These are phyloP conservation scores for Bryoerythrophyllum caledonicum DNA, from an alignment of 225 moss, liverwort and hornwort species.

Conservation along the genomic window DNA sequence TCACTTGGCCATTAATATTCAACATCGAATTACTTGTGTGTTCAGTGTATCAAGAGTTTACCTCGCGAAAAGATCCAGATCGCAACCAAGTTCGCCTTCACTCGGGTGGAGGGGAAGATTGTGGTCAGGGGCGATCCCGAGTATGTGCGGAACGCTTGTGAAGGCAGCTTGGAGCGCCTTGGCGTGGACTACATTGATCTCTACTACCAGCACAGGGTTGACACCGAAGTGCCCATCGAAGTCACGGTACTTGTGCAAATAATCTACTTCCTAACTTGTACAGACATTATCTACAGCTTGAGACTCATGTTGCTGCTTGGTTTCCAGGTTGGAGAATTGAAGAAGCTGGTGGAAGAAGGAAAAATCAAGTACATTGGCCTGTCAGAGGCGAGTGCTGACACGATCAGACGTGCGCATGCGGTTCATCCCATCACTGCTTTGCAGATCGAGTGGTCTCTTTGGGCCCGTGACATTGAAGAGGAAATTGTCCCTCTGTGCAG, in stretches of 20 bases:
- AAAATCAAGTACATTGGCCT: slow-evolving; percentile 68
- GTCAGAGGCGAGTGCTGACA: slow-evolving; percentile 46
- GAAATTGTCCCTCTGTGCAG: slow-evolving; percentile 52
- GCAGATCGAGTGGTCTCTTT: slow-evolving; percentile 58
- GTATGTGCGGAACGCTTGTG: slow-evolving; percentile 45
- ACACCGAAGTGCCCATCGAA: slow-evolving; percentile 53
- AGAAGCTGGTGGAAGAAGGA: slow-evolving; percentile 66
- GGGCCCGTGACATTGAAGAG: slow-evolving; percentile 49
- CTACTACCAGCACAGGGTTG: slow-evolving; percentile 59
- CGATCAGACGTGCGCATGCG: slow-evolving; percentile 49
- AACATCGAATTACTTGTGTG: neutral
- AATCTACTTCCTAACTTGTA: neutral
- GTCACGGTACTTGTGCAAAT: slow-evolving; percentile 29
- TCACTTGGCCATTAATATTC: neutral
- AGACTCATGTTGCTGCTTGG: neutral
- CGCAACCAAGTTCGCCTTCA: slow-evolving; percentile 53
- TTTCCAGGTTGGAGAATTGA: slow-evolving; percentile 56
- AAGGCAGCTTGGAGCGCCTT: slow-evolving; percentile 51
- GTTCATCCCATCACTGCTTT: slow-evolving; percentile 51
- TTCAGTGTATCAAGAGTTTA: slow-evolving; percentile 36
- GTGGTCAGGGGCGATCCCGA: slow-evolving; percentile 28
- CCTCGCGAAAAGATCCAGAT: slow-evolving; percentile 51
- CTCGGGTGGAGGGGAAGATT: slow-evolving; percentile 24
- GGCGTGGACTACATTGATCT: slow-evolving; percentile 53
- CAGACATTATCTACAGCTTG: neutral